Conservation (phyloP, 805 yeast genomes). For the Ogataea ramenticola region DNA sequence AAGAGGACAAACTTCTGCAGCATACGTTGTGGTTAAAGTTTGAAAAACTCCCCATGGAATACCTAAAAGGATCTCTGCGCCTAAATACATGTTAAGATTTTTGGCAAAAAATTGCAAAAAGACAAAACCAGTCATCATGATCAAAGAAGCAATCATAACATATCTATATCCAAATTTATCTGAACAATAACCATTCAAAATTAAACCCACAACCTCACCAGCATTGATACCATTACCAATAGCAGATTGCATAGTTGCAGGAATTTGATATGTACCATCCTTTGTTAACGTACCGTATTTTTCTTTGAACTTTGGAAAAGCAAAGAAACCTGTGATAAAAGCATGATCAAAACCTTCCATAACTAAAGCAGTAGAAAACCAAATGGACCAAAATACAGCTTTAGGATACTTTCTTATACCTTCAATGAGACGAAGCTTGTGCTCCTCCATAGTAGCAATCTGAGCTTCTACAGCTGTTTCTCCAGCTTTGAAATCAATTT, state of each 20-base stretch:
- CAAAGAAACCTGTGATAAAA: slow-evolving; percentile 29
- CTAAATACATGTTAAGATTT: slow-evolving; percentile 30
- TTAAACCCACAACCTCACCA: slow-evolving; percentile 29
- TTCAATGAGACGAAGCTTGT: slow-evolving; percentile 13
- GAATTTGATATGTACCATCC: slow-evolving; percentile 24
- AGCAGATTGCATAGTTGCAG: slow-evolving; percentile 39
- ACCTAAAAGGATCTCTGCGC: slow-evolving; percentile 38
- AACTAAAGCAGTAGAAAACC: slow-evolving; percentile 29
- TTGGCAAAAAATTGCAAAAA: slow-evolving; percentile 36
- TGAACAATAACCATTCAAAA: slow-evolving; percentile 31
- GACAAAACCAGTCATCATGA: slow-evolving; percentile 24
- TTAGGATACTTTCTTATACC: slow-evolving; percentile 33
- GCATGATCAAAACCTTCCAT: slow-evolving; percentile 38
- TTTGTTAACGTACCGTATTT: slow-evolving; percentile 23
- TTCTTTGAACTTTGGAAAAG: slow-evolving; percentile 27
- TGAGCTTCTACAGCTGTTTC: slow-evolving; percentile 1
- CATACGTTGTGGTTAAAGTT: slow-evolving; percentile 44
- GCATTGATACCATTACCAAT: slow-evolving; percentile 22
- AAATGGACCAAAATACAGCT: slow-evolving; percentile 32
- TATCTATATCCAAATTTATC: slow-evolving; percentile 36
- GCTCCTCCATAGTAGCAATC: slow-evolving; percentile 6
- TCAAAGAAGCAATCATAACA: slow-evolving; percentile 27
- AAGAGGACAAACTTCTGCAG: slow-evolving; percentile 52
- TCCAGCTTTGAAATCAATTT: not conserved
- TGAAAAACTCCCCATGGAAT: slow-evolving; percentile 52